Evolutionary conservation across 352 stramenopile species (phyloP).

Genomic region (Phytophthora tubulina): DNA sequence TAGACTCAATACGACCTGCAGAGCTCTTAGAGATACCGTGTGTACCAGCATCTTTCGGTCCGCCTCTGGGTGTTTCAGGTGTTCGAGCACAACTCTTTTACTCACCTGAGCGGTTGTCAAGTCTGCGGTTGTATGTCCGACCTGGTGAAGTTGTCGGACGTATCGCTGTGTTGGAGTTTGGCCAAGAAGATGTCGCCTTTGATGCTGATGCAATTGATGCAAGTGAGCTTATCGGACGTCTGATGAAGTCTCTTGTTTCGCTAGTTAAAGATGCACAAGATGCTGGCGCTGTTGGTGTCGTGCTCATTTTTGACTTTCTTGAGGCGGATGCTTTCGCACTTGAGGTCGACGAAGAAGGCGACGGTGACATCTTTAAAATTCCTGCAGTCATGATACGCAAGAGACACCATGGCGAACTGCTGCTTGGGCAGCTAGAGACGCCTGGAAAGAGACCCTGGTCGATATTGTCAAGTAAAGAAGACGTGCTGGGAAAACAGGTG

Average conservation of each 20-base stretch:
- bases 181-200: constrained; percentile 65
- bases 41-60: constrained; percentile 66
- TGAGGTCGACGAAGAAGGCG: constrained; percentile 56
- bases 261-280: constrained; percentile 81
- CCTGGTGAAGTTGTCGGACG: constrained; percentile 70
- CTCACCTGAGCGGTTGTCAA: constrained; percentile 69
- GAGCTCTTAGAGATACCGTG: constrained; percentile 67
- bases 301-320: constrained; percentile 78
- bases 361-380: constrained; percentile 54
- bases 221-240: constrained; percentile 63
- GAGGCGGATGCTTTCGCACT: constrained; percentile 75
- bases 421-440: constrained; percentile 61
- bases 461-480: constrained; percentile 69
- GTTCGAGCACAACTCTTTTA: constrained; percentile 67
- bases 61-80: constrained; percentile 42
- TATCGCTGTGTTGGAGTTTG: constrained; percentile 79
- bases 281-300: constrained; percentile 58
- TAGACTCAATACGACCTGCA: constrained; percentile 32
- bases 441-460: constrained; percentile 46
- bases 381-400: constrained; percentile 79
- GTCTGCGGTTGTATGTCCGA: constrained; percentile 70
- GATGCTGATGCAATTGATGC: constrained; percentile 64
- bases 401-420: constrained; percentile 55
- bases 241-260: constrained; percentile 77
- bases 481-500: constrained; percentile 80